These are phyloP conservation scores for Pyrus communis DNA, from an alignment of 306 rosid genomes.

Conservation along the genomic window DNA sequence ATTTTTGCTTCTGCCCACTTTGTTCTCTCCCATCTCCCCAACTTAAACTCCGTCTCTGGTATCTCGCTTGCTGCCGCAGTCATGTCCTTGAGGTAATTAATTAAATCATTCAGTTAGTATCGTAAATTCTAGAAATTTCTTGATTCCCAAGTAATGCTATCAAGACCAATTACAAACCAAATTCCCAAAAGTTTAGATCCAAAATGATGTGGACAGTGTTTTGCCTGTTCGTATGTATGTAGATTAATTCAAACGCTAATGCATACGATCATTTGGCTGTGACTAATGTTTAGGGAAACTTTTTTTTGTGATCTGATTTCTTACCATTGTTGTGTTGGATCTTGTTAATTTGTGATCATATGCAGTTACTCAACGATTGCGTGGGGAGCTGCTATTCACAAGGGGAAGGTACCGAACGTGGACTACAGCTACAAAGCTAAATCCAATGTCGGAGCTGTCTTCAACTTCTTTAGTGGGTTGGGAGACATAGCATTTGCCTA, in stretches of 20 bases:
- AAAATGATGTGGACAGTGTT: background rate
- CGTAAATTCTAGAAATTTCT: background rate
- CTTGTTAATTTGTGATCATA: background rate
- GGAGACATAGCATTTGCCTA: conserved; percentile 82
- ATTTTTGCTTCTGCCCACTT: conserved; percentile 55
- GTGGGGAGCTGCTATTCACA: conserved; percentile 46
- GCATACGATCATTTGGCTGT: background rate
- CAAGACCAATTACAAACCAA: background rate
- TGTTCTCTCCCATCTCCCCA: conserved; percentile 62
- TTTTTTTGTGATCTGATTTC: background rate
- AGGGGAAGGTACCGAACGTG: conserved; percentile 34
- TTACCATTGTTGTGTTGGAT: background rate
- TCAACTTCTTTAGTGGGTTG: conserved; percentile 56
- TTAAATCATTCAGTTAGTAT: background rate
- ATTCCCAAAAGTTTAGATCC: background rate
- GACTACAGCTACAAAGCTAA: conserved; percentile 32
- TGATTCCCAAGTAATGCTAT: background rate
- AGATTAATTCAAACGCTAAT: background rate
- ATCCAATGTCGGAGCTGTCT: conserved; percentile 8
- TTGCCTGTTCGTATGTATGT: background rate
- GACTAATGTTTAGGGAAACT: background rate
- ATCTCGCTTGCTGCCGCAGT: conserved; percentile 64
- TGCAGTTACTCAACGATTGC: conserved; percentile 76
- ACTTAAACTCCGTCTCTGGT: conserved; percentile 59
- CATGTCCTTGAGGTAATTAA: conserved; percentile 59